A percentile compares a stretch with the other conserved stretches of the same genome.
phyloP scores from a whole-genome alignment of 805 yeast genomes.

The Lipomyces chichibuensis region DNA sequence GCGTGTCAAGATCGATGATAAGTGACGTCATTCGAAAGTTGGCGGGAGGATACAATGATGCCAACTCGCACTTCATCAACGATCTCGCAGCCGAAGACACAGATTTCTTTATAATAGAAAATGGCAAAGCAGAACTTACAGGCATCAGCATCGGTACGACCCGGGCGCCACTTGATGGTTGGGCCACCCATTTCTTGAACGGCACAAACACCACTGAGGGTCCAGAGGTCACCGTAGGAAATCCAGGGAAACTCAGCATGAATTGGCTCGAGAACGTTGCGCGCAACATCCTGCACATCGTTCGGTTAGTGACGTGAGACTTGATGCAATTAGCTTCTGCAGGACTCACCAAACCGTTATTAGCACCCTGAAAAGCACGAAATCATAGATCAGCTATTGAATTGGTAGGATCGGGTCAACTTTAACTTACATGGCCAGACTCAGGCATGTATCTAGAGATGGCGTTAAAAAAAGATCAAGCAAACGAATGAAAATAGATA shows the following conservation, averaged over 20 bases:
- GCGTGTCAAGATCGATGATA: not conserved
- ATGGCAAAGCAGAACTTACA: slow-evolving; percentile 45
- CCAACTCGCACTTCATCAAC: not conserved
- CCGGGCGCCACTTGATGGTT: slow-evolving; percentile 71
- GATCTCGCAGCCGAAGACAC: not conserved
- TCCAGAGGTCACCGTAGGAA: slow-evolving; percentile 70
- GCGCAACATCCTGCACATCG: slow-evolving; percentile 49
- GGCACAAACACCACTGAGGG: slow-evolving; percentile 68
- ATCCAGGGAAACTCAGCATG: slow-evolving; percentile 61
- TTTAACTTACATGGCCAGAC: slow-evolving; percentile 7
- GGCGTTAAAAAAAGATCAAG: not conserved
- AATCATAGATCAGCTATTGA: not conserved
- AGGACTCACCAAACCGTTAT: slow-evolving; percentile 49
- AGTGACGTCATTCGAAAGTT: not conserved
- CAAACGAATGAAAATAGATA: not conserved
- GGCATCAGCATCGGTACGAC: slow-evolving; percentile 53
- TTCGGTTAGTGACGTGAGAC: not conserved
- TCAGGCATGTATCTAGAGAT: slow-evolving; percentile 11
- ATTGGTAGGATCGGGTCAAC: not conserved
- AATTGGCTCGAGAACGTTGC: slow-evolving; percentile 60
- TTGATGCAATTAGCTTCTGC: not conserved
- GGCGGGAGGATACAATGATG: not conserved
- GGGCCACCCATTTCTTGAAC: slow-evolving; percentile 70
- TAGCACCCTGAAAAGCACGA: slow-evolving; percentile 45
- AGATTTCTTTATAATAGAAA: not conserved